Conservation (phyloP, 305 asterid species). For the Fraxinus latifolia region DNA sequence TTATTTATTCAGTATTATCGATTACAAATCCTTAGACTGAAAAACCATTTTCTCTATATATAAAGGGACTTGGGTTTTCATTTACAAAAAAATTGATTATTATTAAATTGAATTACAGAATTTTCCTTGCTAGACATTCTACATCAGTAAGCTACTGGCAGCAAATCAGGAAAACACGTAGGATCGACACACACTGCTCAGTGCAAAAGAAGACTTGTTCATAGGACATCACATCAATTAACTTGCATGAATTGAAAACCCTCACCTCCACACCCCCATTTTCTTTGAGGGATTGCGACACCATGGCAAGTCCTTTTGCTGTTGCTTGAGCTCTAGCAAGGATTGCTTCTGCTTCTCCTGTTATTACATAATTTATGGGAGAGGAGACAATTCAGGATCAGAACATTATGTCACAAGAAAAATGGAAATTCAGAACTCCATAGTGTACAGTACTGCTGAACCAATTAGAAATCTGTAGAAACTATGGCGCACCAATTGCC, state of each 20-base stretch:
- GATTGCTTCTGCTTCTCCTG: conserved; percentile 94
- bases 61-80: background rate
- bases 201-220: background rate
- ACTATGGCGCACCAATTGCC: background rate
- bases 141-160: background rate
- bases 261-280: conserved; percentile 76
- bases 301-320: conserved; percentile 70
- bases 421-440: conserved; percentile 3
- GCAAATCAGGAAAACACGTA: background rate
- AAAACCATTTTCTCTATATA: background rate
- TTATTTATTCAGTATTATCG: background rate
- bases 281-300: conserved; percentile 59
- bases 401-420: background rate
- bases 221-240: background rate
- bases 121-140: background rate
- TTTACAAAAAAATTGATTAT: background rate
- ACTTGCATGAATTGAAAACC: conserved; percentile 10
- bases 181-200: background rate
- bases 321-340: conserved; percentile 80
- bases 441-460: background rate
- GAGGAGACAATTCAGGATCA: background rate
- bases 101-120: background rate
- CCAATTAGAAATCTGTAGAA: background rate
- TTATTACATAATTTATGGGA: conserved; percentile 13
- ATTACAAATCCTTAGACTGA: background rate